Base-by-base conservation (phyloP, 441 rosid genomes). In the Theobroma grandiflorum region DNA sequence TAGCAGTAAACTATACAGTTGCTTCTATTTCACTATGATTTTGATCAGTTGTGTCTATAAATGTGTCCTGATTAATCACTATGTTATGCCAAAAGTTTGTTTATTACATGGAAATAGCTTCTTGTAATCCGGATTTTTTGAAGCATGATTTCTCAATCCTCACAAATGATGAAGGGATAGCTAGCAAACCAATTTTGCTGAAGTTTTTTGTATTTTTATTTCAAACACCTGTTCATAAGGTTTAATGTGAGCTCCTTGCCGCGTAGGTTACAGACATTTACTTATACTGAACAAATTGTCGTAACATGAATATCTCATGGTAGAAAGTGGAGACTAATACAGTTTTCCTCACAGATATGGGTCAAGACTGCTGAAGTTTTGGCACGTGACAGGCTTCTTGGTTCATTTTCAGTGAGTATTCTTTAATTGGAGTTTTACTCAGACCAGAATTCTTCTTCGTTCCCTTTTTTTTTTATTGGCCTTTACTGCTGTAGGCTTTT, bases 301-400 rank as follows among this genome's bases (percentile, higher is more conserved):
- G 31, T 65, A 55, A 3, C 16, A 22, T 8, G 14, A 52, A 42
- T 33, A 58, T 58, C 4, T 62, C 37, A 26, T 74, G 40, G 79
- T 37, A 47, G 67, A 72, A 11, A 43, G 72, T 26, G 47, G 71
- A 77, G 31, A 18, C 72, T 65, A 37, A 74, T 22, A 64, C 14
- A 8, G 18, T 62, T 80, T 75, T 76, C 31, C 35, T 78, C 8
- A 79, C 90, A 96, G 98, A 86, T 96, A 37, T 94, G 98, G 99
- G 97, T 94, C 82, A 96, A 96, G 90, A 93, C 97, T 80, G 93
- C 99, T 61, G 86, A 96, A 87, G 87, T 96, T 82, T 88, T 94
- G 89, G 95, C 98, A 14, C 88, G 98, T 52, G 99, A 96, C 82
- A 85, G 98, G 76, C 98, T 96, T 81, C 98, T 96, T 18, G 97